Evolutionary conservation across 164 flowering plant genomes (phyloP), one percentile per base, ranked within the genome.

Genomic region (Chimonanthus salicifolius): DNA sequence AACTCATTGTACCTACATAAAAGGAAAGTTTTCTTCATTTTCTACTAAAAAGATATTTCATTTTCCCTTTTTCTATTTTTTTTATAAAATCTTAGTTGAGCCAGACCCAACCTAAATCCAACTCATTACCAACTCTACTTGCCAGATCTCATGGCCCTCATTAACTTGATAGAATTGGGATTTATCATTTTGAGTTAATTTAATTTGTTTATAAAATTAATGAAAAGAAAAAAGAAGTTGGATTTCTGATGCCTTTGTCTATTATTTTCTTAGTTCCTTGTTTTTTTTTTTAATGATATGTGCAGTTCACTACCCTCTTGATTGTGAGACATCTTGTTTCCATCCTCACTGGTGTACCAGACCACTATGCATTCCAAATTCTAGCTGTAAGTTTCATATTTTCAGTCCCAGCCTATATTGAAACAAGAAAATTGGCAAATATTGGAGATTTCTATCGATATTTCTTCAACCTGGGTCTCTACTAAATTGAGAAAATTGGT

Each of bases 241-340:
- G 68, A 3, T 66, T 33, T 66, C 15, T 15, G 43, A 43, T 66
- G 48, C 48, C 45, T 66, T 33, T 1, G 33, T 33, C 33, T 33
- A 33, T 33, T 33, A 33, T 33, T 33, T 33, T 33, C 33, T 33
- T 33, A 33, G 33, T 33, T 33, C 33, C 33, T 47, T 58, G 13
- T 44, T 70, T 48, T 20, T 10, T 20, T 45, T 46, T 3, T n/a
- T n/a, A n/a, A 47, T 49, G 5, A 45, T 43, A 51, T 70, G 63
- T 70, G 87, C 90, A 92, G 97, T 78, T 90, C 62, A 83, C 92
- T 2, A 70, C 83, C 15, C 60, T 92, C 47, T 78, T 92, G 82
- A 89, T 92, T 18, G 72, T 83, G 69, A 88, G 85, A 75, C 86
- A 90, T 77, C 64, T 87, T 20, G 71, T 85, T 33, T 83, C 79